Evolutionary conservation across 116 monocot species (phyloP).

Genomic region (Papilionanthe hybrid): DNA sequence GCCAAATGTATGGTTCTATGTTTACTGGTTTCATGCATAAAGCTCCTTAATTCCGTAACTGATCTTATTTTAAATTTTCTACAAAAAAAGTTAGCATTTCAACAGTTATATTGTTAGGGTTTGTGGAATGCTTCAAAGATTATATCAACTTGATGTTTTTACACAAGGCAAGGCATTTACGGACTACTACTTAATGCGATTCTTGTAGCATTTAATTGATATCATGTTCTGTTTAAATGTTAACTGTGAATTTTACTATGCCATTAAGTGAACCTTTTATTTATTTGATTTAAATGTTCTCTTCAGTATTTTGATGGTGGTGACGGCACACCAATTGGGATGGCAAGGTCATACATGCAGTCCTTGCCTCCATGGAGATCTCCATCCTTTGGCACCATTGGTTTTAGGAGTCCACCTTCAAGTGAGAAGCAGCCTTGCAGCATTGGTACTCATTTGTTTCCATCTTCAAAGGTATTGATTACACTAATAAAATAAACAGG

Average conservation of each 20-base stretch:
- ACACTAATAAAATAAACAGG: background rate
- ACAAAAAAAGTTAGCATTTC: background rate
- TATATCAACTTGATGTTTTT: background rate
- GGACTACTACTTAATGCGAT: background rate
- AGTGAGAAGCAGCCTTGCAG: slow-evolving; percentile 8
- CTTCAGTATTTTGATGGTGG: slow-evolving; percentile 35
- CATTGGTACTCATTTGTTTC: slow-evolving; percentile 19
- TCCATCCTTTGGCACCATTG: slow-evolving; percentile 34
- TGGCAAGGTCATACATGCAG: slow-evolving; percentile 83
- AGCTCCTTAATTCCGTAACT: background rate
- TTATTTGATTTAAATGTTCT: slow-evolving; percentile 14
- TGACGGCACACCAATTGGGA: slow-evolving; percentile 60
- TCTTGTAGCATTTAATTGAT: background rate
- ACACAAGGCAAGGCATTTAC: background rate
- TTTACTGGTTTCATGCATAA: background rate
- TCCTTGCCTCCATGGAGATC: slow-evolving; percentile 74
- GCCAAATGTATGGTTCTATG: background rate
- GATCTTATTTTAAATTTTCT: background rate
- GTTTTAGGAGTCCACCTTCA: slow-evolving; percentile 42
- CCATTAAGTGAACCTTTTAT: background rate
- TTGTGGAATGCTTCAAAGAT: background rate
- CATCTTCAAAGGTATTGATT: slow-evolving; percentile 29
- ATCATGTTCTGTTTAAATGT: background rate
- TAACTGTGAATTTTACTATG: background rate
- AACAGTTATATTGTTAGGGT: background rate